phyloP scores from a whole-genome alignment of 1,284 basidiomycete species.

The Papiliotrema terrestris region DNA sequence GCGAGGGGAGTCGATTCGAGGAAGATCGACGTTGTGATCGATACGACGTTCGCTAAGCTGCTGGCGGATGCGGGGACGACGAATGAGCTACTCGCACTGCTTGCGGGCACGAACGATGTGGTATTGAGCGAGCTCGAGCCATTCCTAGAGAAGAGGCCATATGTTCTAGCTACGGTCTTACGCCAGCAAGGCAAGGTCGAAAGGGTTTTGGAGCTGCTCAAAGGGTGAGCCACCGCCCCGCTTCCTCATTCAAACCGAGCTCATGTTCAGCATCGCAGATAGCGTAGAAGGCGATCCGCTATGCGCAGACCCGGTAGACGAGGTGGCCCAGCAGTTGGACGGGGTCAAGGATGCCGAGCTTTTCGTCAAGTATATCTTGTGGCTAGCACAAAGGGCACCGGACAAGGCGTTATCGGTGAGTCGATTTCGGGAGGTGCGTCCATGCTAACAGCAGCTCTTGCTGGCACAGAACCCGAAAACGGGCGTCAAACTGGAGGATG shows the following conservation, averaged over 20 bases:
- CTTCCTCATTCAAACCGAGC: conserved; percentile 1
- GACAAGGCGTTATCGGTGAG: conserved; percentile 68
- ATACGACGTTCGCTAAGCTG: conserved; percentile 74
- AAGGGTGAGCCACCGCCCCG: conserved; percentile 57
- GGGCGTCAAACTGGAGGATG: conserved; percentile 54
- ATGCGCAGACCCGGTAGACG: conserved; percentile 64
- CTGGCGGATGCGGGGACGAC: conserved; percentile 63
- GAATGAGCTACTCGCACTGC: conserved; percentile 60
- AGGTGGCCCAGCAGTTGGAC: conserved; percentile 64
- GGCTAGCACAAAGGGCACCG: conserved; percentile 68
- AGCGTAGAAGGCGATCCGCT: conserved; percentile 58
- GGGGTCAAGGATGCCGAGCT: conserved; percentile 60
- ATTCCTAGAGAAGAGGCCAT: conserved; percentile 60
- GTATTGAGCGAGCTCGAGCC: conserved; percentile 64
- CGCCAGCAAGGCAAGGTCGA: conserved; percentile 57
- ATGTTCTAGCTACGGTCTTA: conserved; percentile 64
- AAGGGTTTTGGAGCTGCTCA: conserved; percentile 65
- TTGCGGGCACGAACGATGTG: conserved; percentile 60
- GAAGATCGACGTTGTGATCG: conserved; percentile 58
- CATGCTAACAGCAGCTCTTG: conserved; percentile 50
- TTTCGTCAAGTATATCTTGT: conserved; percentile 70
- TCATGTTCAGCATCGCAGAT: conserved; percentile 61
- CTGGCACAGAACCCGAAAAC: conserved; percentile 52
- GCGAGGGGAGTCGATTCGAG: conserved; percentile 33
- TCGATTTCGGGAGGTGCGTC: no score